Conservation (phyloP, 352 stramenopile species). For the Globisporangium lucens region DNA sequence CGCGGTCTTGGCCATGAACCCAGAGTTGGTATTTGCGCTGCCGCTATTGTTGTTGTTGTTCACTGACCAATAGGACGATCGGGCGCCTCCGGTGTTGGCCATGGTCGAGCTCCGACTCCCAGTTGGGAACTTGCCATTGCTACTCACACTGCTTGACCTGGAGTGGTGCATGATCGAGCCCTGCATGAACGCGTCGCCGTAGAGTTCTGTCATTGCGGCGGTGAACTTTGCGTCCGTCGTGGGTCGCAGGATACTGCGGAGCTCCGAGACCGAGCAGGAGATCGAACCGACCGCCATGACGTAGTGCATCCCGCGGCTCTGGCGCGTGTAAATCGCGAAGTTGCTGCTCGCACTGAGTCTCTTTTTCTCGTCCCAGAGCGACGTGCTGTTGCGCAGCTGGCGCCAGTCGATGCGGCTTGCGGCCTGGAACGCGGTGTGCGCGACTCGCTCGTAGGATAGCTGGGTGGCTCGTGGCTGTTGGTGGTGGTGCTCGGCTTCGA, state of each 20-base stretch:
- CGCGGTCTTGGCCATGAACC: constrained; percentile 41
- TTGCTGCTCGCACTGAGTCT: constrained; percentile 8
- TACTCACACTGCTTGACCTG: not conserved
- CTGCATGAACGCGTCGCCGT: constrained; percentile 18
- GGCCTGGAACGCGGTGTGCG: constrained; percentile 11
- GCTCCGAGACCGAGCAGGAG: constrained; percentile 19
- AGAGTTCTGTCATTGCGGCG: constrained; percentile 18
- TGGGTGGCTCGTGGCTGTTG: not conserved
- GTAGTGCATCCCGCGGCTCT: constrained; percentile 23
- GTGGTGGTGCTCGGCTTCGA: too few species aligned
- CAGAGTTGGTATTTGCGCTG: not conserved
- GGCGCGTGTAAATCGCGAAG: constrained; percentile 20
- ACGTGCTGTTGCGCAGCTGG: constrained; percentile 19
- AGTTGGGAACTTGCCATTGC: not conserved
- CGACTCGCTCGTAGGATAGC: constrained; percentile 12
- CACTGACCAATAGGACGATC: not conserved
- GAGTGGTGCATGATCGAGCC: constrained; percentile 18
- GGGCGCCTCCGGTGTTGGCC: not conserved
- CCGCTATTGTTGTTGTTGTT: not conserved
- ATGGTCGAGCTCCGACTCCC: not conserved
- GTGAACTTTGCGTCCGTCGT: constrained; percentile 12
- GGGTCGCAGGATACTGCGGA: constrained; percentile 15
- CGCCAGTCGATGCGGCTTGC: constrained; percentile 17
- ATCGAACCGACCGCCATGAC: constrained; percentile 17
- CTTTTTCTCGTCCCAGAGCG: constrained; percentile 22